phyloP scores from a whole-genome alignment of 306 rosid genomes.

The Prunus dulcis region DNA sequence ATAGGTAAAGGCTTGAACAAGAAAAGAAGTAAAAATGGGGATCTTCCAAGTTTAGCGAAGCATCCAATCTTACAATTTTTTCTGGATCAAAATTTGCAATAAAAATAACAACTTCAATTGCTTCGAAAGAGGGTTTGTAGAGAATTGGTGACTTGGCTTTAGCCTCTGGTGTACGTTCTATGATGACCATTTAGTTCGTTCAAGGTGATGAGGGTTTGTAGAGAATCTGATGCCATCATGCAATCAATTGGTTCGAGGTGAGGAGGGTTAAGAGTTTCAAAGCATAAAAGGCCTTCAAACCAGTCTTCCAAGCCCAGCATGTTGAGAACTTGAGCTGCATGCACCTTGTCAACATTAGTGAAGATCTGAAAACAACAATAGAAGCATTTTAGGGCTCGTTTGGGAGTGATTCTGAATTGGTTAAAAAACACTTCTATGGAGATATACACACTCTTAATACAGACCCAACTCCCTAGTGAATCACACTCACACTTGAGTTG shows the following conservation, averaged over 20 bases:
- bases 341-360: constrained; percentile 76
- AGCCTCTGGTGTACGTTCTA: background rate
- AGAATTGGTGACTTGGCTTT: constrained; percentile 34
- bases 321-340: constrained; percentile 59
- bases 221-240: constrained; percentile 1
- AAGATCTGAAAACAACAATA: constrained; percentile 48
- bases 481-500: too few relatives aligned
- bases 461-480: too few relatives aligned
- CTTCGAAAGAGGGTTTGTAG: constrained; percentile 71
- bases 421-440: too few relatives aligned
- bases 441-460: too few relatives aligned
- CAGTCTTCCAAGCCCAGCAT: constrained; percentile 72
- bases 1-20: background rate
- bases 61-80: constrained; percentile 48
- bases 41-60: background rate
- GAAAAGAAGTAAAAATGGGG: background rate
- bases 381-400: background rate
- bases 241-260: constrained; percentile 20
- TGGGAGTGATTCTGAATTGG: too few relatives aligned
- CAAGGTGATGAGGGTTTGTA: constrained; percentile 38
- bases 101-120: constrained; percentile 59
- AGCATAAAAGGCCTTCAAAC: constrained; percentile 76
- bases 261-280: constrained; percentile 75
- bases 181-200: background rate
- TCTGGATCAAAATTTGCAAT: constrained; percentile 57